Conservation (phyloP, 2,329 filamentous ascomycete genomes). For the Xylariaceae sp. region DNA sequence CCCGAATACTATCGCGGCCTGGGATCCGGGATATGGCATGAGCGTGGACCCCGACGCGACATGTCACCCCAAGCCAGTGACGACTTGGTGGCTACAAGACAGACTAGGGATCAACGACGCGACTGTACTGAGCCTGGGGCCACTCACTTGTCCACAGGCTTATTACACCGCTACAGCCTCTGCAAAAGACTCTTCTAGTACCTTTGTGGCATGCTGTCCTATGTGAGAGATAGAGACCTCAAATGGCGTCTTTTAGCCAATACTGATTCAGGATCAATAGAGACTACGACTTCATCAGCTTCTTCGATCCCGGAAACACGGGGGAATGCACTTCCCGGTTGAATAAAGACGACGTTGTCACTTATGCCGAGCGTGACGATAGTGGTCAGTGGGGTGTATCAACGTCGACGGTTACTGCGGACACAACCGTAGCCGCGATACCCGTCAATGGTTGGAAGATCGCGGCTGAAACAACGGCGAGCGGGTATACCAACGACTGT, state of each 20-base stretch:
- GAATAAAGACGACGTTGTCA: slow-evolving; percentile 8
- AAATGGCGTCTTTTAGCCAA: neutral
- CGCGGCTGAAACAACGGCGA: slow-evolving; percentile 6
- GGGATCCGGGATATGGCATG: slow-evolving; percentile 17
- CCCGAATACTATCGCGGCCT: slow-evolving; percentile 10
- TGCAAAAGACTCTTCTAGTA: slow-evolving; percentile 12
- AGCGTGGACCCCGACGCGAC: slow-evolving; percentile 4
- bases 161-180: slow-evolving; percentile 16
- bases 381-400: slow-evolving; percentile 9
- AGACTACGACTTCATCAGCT: slow-evolving; percentile 10
- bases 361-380: slow-evolving; percentile 7
- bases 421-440: slow-evolving; percentile 9
- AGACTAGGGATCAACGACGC: slow-evolving; percentile 9
- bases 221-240: slow-evolving; percentile 6
- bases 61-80: slow-evolving; percentile 15
- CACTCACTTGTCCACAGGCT: slow-evolving; percentile 15
- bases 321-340: slow-evolving; percentile 14
- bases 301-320: slow-evolving; percentile 7
- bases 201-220: slow-evolving; percentile 16
- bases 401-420: slow-evolving; percentile 8
- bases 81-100: slow-evolving; percentile 18
- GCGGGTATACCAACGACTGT: slow-evolving; percentile 4
- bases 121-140: slow-evolving; percentile 14
- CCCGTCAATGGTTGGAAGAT: slow-evolving; percentile 17
- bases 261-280: slow-evolving; percentile 7